Conservation (phyloP, 768 basidiomycete species). For the Chalciporus sphaerocephalus region DNA sequence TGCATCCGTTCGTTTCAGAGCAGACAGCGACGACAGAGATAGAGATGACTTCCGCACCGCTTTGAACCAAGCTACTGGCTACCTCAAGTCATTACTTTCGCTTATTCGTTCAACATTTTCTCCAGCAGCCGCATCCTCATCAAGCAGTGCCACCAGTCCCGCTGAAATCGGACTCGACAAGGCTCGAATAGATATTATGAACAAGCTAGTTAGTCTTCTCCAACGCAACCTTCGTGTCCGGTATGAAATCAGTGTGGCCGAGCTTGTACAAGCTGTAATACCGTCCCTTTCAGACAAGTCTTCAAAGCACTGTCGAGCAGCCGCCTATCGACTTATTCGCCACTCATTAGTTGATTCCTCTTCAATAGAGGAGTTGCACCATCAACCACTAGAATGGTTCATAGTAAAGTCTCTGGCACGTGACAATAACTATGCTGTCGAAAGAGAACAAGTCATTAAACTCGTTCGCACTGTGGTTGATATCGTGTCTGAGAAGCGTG, state of each 20-base stretch:
- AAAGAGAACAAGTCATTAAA: conserved; percentile 90
- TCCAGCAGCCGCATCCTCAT: conserved; percentile 35
- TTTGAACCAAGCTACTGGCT: conserved; percentile 57
- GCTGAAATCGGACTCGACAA: conserved; percentile 42
- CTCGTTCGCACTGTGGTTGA: conserved; percentile 81
- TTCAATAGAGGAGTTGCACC: conserved; percentile 61
- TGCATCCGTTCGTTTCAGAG: conserved; percentile 25
- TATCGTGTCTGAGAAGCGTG: conserved; percentile 58
- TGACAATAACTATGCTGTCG: conserved; percentile 76
- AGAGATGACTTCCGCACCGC: conserved; percentile 72
- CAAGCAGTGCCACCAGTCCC: conserved; percentile 34
- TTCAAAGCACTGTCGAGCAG: conserved; percentile 70
- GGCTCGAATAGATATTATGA: conserved; percentile 61
- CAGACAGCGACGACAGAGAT: conserved; percentile 34
- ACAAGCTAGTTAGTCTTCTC: conserved; percentile 58
- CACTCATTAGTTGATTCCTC: conserved; percentile 69
- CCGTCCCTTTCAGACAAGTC: conserved; percentile 73
- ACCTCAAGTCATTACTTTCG: conserved; percentile 52
- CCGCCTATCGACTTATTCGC: conserved; percentile 79
- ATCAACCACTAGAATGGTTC: conserved; percentile 79
- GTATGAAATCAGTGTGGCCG: conserved; percentile 65
- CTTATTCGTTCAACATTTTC: conserved; percentile 37
- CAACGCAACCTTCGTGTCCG: conserved; percentile 70
- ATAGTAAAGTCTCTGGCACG: conserved; percentile 87
- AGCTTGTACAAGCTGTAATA: conserved; percentile 68